Conservation (phyloP, 129 eudicot genomes). For the Daucus carota region DNA sequence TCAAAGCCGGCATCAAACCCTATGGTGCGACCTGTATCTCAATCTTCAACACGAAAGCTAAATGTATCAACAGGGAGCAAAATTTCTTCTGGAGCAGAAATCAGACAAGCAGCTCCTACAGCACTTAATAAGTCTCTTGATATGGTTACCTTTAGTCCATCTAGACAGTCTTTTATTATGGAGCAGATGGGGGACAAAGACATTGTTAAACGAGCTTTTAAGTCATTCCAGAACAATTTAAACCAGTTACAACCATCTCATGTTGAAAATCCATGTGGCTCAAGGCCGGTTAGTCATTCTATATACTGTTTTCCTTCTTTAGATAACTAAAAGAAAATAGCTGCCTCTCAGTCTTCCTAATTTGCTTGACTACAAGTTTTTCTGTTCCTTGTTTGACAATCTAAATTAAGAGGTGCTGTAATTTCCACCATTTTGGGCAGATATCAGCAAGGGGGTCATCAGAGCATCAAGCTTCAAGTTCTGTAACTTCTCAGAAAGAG, state of each 20-base stretch:
- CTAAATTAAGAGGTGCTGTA: not conserved
- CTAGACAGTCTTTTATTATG: constrained; percentile 74
- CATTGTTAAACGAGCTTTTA: constrained; percentile 81
- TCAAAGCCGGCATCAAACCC: constrained; percentile 36
- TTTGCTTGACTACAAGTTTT: not conserved
- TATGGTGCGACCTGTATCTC: constrained; percentile 18
- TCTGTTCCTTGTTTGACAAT: not conserved
- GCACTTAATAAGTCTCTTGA: constrained; percentile 72
- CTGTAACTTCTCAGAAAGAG: constrained; percentile 40
- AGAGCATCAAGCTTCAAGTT: constrained; percentile 39
- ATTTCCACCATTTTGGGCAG: constrained; percentile 23
- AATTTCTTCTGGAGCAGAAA: constrained; percentile 26
- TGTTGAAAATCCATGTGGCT: constrained; percentile 26
- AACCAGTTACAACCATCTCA: constrained; percentile 32
- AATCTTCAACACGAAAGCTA: constrained; percentile 33
- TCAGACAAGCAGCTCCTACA: constrained; percentile 39
- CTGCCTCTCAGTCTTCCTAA: not conserved
- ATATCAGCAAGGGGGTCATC: constrained; percentile 21
- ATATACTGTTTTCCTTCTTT: not conserved
- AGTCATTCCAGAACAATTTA: constrained; percentile 58
- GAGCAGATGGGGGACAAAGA: constrained; percentile 97
- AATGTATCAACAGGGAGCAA: constrained; percentile 40
- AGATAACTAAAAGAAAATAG: not conserved
- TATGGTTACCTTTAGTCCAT: constrained; percentile 30
- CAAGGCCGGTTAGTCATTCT: constrained; percentile 41